These are phyloP conservation scores for Colletotrichum acutatum DNA, from an alignment of 2,329 filamentous ascomycete genomes.

Conservation along the genomic window DNA sequence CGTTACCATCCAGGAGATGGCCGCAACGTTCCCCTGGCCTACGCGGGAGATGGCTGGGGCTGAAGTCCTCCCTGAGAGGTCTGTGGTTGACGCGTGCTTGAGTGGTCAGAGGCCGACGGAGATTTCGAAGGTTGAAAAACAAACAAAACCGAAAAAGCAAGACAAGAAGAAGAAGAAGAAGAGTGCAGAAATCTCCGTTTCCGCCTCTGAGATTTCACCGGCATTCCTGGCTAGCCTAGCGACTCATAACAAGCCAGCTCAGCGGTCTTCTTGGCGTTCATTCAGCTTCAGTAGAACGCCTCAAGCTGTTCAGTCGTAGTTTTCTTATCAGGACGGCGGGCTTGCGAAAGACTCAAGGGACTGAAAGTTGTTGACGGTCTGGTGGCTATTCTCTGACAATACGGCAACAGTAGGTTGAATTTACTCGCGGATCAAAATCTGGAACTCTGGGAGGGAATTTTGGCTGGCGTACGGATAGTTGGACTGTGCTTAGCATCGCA, in stretches of 20 bases:
- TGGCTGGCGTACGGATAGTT: too few relatives aligned
- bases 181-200: neutral
- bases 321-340: too few relatives aligned
- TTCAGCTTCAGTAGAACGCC: neutral
- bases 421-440: too few relatives aligned
- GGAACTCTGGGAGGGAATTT: too few relatives aligned
- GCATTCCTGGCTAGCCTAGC: neutral
- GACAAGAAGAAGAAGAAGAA: neutral
- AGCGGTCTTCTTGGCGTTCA: neutral
- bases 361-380: too few relatives aligned
- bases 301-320: neutral
- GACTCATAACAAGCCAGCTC: neutral
- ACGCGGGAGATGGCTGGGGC: slow-evolving; percentile 47
- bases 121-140: slow-evolving; percentile 43
- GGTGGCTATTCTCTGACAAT: too few relatives aligned
- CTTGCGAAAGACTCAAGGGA: neutral
- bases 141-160: neutral
- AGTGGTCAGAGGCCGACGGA: slow-evolving; percentile 47
- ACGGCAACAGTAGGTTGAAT: too few relatives aligned
- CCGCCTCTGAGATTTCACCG: neutral
- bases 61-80: slow-evolving; percentile 47
- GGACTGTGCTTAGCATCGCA: too few relatives aligned
- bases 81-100: slow-evolving; percentile 22
- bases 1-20: slow-evolving; percentile 46
- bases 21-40: slow-evolving; percentile 49